A percentile compares a stretch with the other conserved stretches of the same genome.
Conservation (phyloP, 768 basidiomycete species). For the Lepiota brunneoincarnata region DNA sequence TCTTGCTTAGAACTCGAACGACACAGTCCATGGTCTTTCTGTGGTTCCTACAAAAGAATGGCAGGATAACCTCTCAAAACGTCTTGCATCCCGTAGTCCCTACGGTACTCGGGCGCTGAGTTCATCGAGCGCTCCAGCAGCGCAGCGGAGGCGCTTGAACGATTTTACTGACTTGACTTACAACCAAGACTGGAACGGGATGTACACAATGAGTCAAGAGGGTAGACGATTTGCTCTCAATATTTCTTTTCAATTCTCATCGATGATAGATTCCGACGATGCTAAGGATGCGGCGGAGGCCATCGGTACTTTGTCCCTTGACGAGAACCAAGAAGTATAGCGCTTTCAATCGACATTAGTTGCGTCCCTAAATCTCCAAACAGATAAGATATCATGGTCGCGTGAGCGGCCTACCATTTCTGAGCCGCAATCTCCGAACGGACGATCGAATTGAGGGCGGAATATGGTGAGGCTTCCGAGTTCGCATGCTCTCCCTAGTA, state of each 20-base stretch:
- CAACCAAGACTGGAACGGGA: slow-evolving; percentile 50
- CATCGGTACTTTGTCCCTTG: slow-evolving; percentile 69
- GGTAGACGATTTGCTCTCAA: slow-evolving; percentile 14
- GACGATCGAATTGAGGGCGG: slow-evolving; percentile 70
- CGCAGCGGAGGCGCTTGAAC: slow-evolving; percentile 49
- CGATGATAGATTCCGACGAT: slow-evolving; percentile 23
- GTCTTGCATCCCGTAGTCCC: slow-evolving; percentile 33
- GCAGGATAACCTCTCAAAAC: slow-evolving; percentile 70
- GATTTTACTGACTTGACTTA: slow-evolving; percentile 21
- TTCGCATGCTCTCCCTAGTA: neutral
- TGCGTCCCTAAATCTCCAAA: slow-evolving; percentile 1
- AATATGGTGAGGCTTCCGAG: slow-evolving; percentile 47
- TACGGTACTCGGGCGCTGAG: slow-evolving; percentile 19
- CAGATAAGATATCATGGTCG: slow-evolving; percentile 85
- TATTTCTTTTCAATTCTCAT: neutral
- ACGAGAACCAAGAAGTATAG: slow-evolving; percentile 70
- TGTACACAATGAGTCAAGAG: slow-evolving; percentile 55
- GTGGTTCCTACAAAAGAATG: slow-evolving; percentile 71
- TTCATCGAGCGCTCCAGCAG: slow-evolving; percentile 14
- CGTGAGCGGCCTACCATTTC: slow-evolving; percentile 71
- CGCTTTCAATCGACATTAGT: neutral
- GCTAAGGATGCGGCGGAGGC: slow-evolving; percentile 52
- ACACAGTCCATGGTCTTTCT: slow-evolving; percentile 55
- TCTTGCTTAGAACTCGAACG: slow-evolving; percentile 4
- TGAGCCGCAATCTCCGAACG: slow-evolving; percentile 62